Evolutionary conservation across 2,329 filamentous ascomycete species (phyloP), one percentile per base, ranked within the genome.

Genomic region (Trichoderma sp.): DNA sequence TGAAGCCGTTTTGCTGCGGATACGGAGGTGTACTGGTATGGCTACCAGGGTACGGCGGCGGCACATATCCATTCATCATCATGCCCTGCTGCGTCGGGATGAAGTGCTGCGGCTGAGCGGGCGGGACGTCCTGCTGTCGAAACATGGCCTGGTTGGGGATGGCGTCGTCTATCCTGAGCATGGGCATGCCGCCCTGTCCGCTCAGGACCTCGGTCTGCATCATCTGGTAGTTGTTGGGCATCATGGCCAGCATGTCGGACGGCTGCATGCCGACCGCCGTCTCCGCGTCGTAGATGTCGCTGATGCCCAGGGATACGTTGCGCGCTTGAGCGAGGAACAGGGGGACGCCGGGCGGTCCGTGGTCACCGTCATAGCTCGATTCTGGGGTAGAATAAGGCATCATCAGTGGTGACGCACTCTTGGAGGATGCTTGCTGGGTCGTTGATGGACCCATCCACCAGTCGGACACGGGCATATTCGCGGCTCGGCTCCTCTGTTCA

Each of bases 261-360:
- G 77, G 62, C 12, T 77, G 76, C 76, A 81, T 78, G 31, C 76
- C 74, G 14, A 77, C 73, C 29, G 79, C 75, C 35, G 78, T 78
- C 18, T 80, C 79, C 3, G 77, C 71, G 8, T 80, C 78, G 71
- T 80, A 81, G 27, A 77, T 75, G 11, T 78, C 75, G 14, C 77
- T 64, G 29, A 77, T 71, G 9, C 78, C 76, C 14, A 77, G 66
- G 12, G 78, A 74, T 21, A 77, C 77, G 31, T 77, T 79, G 16
- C 78, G 77, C 9, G 80, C 80, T 21, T 81, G 79, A 6, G 80
- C 80, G 7, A 82, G 78, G 63, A 82, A 79, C 50, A 80, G 66
- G 6, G 81, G 80, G 11, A 82, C 76, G 7, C 80, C 81, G 1
- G 81, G 80, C 5, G 80, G 79, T 6, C 78, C 77, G 16, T 78